These are phyloP conservation scores for Hypericum perforatum DNA, from an alignment of 345 rosid genomes.

Conservation along the genomic window DNA sequence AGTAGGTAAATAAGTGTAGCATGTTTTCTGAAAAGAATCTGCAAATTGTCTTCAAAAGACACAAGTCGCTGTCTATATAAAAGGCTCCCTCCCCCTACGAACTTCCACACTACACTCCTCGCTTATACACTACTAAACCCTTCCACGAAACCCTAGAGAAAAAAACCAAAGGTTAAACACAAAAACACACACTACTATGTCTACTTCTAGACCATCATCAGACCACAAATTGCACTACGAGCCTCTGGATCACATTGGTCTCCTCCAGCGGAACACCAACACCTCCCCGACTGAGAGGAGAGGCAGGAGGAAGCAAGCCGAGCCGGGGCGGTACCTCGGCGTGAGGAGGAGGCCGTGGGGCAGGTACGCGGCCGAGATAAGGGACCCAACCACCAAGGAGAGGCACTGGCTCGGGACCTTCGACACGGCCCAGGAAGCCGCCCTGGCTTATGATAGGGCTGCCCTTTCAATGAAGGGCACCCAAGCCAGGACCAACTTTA, in stretches of 20 bases:
- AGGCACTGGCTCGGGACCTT: slow-evolving; percentile 98
- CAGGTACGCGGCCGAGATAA: slow-evolving; percentile 86
- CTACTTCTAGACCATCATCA: no score
- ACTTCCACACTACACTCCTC: no score
- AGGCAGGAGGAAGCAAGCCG: slow-evolving; percentile 73
- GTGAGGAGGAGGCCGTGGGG: slow-evolving; percentile 97
- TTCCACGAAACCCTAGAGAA: not conserved
- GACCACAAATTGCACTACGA: not conserved
- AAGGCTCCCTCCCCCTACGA: no score
- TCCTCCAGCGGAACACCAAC: slow-evolving; percentile 48
- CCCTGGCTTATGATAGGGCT: slow-evolving; percentile 93
- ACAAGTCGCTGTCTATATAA: no score
- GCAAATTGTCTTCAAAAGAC: no score
- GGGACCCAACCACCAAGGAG: slow-evolving; percentile 95
- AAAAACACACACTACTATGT: no score
- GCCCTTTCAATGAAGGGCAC: slow-evolving; percentile 94
- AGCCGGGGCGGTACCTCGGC: slow-evolving; percentile 86
- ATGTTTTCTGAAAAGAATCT: no score
- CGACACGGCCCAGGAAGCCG: slow-evolving; percentile 96
- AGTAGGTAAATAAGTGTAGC: no score
- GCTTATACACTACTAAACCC: no score
- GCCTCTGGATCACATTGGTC: slow-evolving; percentile 32
- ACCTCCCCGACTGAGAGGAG: slow-evolving; percentile 50
- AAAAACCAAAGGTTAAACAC: not conserved
- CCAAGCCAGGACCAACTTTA: slow-evolving; percentile 85